Evolutionary conservation across 306 rosid genomes (phyloP), one percentile per base, ranked within the genome.

Genomic region (Vachellia collinsii): DNA sequence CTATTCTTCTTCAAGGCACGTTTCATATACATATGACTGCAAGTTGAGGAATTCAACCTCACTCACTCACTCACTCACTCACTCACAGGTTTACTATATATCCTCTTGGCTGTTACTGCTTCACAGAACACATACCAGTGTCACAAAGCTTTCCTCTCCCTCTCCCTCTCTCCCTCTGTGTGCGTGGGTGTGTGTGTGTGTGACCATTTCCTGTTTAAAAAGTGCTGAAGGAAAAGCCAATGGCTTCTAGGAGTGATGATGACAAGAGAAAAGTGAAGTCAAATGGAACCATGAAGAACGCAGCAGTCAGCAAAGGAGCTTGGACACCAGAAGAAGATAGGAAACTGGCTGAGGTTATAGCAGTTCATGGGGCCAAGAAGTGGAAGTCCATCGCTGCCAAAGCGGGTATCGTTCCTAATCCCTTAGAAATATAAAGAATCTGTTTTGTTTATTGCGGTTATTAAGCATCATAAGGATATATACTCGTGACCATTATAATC

Each of bases 381-480:
- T 90, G 93, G 93, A 84, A 82, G 53, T 77, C 83, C 19, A 70
- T 90, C 67, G 88, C 91, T 68, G 80, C 87, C 12, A 81, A 85
- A 87, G 88, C 93, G 82, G 93, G 93, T 86, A 29, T 23, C 19
- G 5, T 61, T 61, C 39, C 38, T 61, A 50, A 5, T 59, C 23
- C 37, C 19, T 61, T 23, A 25, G 39, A 25, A 25, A 61, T 12
- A 61, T 12, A 11, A 25, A 25, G 19, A 61, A 29, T 25, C 11
- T 61, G 14, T 23, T 22, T 58, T 22, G 6, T 58, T 10, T 23
- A 7, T 20, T 20, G 23, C 3, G 6, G 39, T 50, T 50, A 50
- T 54, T 54, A 3, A 8, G 29, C n/a, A n/a, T 25, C 62, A 54
- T n/a, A 20, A 54, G 4, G 20, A n/a, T 20, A 53, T 20, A 53